Evolutionary conservation across 2,329 filamentous ascomycete species (phyloP).

Genomic region (Botrytis deweyae): DNA sequence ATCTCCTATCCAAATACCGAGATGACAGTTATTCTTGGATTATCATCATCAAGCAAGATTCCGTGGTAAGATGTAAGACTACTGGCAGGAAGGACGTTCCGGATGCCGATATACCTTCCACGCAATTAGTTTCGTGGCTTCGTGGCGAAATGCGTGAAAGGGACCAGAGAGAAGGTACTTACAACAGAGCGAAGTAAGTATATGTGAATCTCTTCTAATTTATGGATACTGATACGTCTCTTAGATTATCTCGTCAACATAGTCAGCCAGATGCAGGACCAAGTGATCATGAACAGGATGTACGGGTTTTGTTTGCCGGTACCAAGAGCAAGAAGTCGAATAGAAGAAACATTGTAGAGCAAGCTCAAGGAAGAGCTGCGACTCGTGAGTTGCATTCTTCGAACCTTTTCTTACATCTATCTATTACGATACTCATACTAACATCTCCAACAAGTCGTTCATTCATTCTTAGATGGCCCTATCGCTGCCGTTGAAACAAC

Average conservation of each 20-base stretch:
- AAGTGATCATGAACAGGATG: constrained; percentile 62
- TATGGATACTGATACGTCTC: background rate
- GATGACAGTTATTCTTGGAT: constrained; percentile 83
- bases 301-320: constrained; percentile 79
- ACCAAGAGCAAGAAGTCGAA: constrained; percentile 91
- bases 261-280: constrained; percentile 31
- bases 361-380: constrained; percentile 60
- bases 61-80: constrained; percentile 74
- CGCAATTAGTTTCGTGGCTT: constrained; percentile 77
- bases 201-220: background rate
- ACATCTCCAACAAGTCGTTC: constrained; percentile 49
- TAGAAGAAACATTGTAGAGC: constrained; percentile 80
- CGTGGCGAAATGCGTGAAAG: constrained; percentile 79
- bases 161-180: constrained; percentile 58
- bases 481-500: constrained; percentile 86
- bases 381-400: constrained; percentile 41
- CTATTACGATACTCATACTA: background rate
- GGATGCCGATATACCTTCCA: constrained; percentile 72
- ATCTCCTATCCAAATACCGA: constrained; percentile 72
- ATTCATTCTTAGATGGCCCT: constrained; percentile 71
- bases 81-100: constrained; percentile 71
- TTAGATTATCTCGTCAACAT: constrained; percentile 36
- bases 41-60: constrained; percentile 79
- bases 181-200: constrained; percentile 41
- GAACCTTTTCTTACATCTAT: background rate